Evolutionary conservation across 345 rosid genomes (phyloP).

Genomic region (Cardiospermum halicacabum): DNA sequence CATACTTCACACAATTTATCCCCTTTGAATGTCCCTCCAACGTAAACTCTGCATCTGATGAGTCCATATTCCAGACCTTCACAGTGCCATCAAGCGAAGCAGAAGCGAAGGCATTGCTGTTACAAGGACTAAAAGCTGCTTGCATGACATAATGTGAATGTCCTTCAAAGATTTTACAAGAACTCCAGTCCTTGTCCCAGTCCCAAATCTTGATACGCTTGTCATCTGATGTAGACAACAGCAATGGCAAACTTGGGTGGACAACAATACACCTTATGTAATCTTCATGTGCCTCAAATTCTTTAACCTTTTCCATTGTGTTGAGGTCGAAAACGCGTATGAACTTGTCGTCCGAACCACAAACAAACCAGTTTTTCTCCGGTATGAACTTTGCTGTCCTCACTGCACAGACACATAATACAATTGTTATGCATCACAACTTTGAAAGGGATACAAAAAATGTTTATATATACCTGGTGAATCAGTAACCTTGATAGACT

Average conservation of each 20-base stretch:
- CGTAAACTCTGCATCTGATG: constrained; percentile 66
- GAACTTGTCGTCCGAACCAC: constrained; percentile 92
- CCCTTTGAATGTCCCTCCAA: constrained; percentile 88
- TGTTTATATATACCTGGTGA: constrained; percentile 79
- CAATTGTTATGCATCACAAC: background rate
- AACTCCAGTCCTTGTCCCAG: constrained; percentile 98
- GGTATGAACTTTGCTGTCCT: constrained; percentile 91
- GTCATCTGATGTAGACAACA: constrained; percentile 96
- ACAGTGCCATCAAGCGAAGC: constrained; percentile 95
- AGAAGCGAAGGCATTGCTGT: constrained; percentile 91
- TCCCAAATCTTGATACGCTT: constrained; percentile 99
- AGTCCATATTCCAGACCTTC: constrained; percentile 93
- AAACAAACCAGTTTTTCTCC: constrained; percentile 89
- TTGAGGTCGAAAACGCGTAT: constrained; percentile 90
- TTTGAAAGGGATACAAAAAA: constrained; percentile 2
- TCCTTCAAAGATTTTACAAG: constrained; percentile 94
- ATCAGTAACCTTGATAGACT: constrained; percentile 83
- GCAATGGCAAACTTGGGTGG: constrained; percentile 89
- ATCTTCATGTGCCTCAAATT: constrained; percentile 95
- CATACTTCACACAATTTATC: constrained; percentile 81
- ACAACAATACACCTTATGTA: constrained; percentile 91
- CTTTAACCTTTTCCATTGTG: constrained; percentile 87
- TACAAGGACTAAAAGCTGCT: constrained; percentile 88
- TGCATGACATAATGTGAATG: constrained; percentile 99
- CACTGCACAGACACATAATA: constrained; percentile 44